Base-by-base conservation (phyloP, 2,329 filamentous ascomycete genomes). In the Colletotrichum chlorophyti region DNA sequence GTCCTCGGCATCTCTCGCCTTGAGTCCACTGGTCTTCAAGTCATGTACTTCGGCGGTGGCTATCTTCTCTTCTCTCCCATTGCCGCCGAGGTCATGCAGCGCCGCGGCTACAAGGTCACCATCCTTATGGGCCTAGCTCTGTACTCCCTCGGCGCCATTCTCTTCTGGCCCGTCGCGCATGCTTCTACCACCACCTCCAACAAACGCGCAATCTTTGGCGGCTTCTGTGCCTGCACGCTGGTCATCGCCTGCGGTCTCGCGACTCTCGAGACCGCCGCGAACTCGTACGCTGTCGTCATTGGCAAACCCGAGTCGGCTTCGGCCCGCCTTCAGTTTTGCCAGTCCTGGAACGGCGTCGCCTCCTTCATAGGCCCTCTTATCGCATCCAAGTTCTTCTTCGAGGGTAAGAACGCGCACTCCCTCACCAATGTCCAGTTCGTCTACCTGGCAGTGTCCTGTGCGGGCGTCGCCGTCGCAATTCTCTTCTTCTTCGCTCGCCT, bases 231-330 rank as follows among this genome's bases (percentile, higher is more conserved):
- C 37, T 83, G 79, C 65, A 86, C 90, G 65, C 91, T 93, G 71
- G 83, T 93, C 60, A 88, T 92, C 58, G 90, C 89, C 31, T 87
- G 86, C 55, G 90, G 89, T 4, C 79, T 93, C 1, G 86, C 86
- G 1, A 90, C 89, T 0, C 83, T 93, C 19, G 90, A 93, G 74
- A 91, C 89, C 1, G 88, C 88, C 1, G 90, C 90, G 9, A 91
- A 93, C 71, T 88, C 90, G 0, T 91, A 88, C 73, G 53, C 49
- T 31, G 59, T 59, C 31, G 72, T 83, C 27, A 83, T 80, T 65
- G 81, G 82, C 32, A 81, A 81, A 23, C 82, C 81, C 4, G 73
- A 76, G 55, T 83, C 83, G 65, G 75, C 77, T 1, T 81, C 83
- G 58, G 73, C 83, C 52, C 72, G 82, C 23, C 78, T 85, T 66